A percentile compares a stretch with the other conserved stretches of the same genome.
Conservation (phyloP, 2,329 filamentous ascomycete genomes). For the Sphaerulina populicola region DNA sequence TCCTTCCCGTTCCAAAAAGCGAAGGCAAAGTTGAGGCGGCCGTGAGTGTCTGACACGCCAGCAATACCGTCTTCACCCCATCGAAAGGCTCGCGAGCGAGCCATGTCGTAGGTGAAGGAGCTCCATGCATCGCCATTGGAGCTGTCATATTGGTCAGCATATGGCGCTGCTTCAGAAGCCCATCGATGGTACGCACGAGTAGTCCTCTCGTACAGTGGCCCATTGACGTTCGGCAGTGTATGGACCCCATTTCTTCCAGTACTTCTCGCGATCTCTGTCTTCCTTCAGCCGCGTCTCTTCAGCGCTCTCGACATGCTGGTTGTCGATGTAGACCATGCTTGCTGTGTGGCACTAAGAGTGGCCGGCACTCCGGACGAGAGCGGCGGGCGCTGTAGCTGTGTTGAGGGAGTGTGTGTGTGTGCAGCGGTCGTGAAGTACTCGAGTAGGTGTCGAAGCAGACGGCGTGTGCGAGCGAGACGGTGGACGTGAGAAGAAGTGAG, state of each 20-base stretch:
- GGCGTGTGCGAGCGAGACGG: not conserved
- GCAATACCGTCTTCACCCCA: slow-evolving; percentile 98
- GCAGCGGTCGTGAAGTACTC: slow-evolving; percentile 1
- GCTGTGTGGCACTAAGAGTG: slow-evolving; percentile 9
- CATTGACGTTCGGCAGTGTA: slow-evolving; percentile 92
- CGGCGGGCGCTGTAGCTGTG: not conserved
- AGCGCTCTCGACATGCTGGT: slow-evolving; percentile 75
- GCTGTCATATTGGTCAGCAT: slow-evolving; percentile 38
- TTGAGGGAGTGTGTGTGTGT: not conserved
- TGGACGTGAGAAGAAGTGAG: not conserved
- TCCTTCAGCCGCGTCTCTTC: slow-evolving; percentile 86
- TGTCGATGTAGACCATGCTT: slow-evolving; percentile 80
- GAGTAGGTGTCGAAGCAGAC: not conserved
- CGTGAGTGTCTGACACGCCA: slow-evolving; percentile 88
- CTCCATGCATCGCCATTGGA: slow-evolving; percentile 90
- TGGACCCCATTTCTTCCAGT: slow-evolving; percentile 98
- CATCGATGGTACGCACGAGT: slow-evolving; percentile 50
- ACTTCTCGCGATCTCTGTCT: slow-evolving; percentile 72
- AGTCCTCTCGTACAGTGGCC: slow-evolving; percentile 72
- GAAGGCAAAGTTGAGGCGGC: slow-evolving; percentile 85
- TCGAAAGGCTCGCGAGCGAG: slow-evolving; percentile 76
- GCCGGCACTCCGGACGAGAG: slow-evolving; percentile 7
- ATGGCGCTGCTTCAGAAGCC: not conserved
- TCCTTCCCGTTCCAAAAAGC: slow-evolving; percentile 98
- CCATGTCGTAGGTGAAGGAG: slow-evolving; percentile 89